Evolutionary conservation across 345 rosid species (phyloP).

Genomic region (Raphanus raphanistrum): DNA sequence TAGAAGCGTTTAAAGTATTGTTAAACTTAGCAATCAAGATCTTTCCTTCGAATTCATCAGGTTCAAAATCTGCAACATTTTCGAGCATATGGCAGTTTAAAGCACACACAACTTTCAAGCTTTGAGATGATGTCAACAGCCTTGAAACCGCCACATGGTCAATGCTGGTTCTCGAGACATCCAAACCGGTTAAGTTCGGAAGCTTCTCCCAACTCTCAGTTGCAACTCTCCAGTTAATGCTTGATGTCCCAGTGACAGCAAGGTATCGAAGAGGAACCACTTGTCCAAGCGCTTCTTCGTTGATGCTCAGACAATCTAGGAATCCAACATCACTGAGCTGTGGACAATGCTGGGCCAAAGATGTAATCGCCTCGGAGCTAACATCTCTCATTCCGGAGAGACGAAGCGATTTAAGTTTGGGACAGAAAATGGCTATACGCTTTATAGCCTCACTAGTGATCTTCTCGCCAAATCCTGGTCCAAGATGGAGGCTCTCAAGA

Average conservation of each 20-base stretch:
- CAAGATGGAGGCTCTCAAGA: slow-evolving; percentile 78
- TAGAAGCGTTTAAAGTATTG: slow-evolving; percentile 53
- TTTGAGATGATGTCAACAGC: slow-evolving; percentile 48
- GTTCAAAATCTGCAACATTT: slow-evolving; percentile 44
- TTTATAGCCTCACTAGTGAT: slow-evolving; percentile 78
- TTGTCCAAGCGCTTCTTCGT: slow-evolving; percentile 66
- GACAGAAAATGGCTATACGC: slow-evolving; percentile 68
- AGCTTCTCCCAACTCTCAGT: slow-evolving; percentile 62
- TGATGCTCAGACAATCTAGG: slow-evolving; percentile 67
- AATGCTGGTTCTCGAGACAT: slow-evolving; percentile 80
- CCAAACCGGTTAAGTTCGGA: slow-evolving; percentile 63
- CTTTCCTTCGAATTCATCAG: slow-evolving; percentile 55
- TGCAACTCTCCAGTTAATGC: slow-evolving; percentile 66
- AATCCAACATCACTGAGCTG: slow-evolving; percentile 66
- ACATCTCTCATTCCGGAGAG: slow-evolving; percentile 78
- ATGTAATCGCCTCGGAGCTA: slow-evolving; percentile 58
- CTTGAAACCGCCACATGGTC: slow-evolving; percentile 51
- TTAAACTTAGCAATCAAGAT: slow-evolving; percentile 52
- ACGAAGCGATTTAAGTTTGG: slow-evolving; percentile 63
- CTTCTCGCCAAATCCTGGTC: slow-evolving; percentile 74
- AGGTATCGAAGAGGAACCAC: slow-evolving; percentile 58
- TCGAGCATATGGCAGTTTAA: slow-evolving; percentile 61
- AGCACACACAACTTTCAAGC: slow-evolving; percentile 74
- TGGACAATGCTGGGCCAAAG: slow-evolving; percentile 65
- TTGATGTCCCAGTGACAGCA: slow-evolving; percentile 77